Conservation (phyloP, 768 basidiomycete genomes). For the Kwoniella sp. region DNA sequence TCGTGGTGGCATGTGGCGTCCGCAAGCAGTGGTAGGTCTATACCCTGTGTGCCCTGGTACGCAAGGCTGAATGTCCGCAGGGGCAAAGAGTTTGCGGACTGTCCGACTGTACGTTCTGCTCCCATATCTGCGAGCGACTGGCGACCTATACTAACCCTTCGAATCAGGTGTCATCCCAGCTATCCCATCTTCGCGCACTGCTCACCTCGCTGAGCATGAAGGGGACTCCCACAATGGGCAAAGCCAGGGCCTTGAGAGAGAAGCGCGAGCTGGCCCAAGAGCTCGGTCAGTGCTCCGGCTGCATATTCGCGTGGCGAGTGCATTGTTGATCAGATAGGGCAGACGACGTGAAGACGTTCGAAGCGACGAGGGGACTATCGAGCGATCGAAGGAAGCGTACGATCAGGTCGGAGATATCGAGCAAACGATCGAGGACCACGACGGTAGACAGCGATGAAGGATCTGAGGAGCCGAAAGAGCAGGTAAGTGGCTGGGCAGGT, state of each 20-base stretch:
- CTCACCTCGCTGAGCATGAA: conserved; percentile 63
- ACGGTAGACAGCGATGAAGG: too few relatives aligned
- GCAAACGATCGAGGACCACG: too few relatives aligned
- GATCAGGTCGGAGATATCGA: too few relatives aligned
- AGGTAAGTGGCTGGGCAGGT: too few relatives aligned
- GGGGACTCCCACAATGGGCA: conserved; percentile 69
- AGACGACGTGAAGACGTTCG: conserved; percentile 44
- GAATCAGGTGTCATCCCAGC: conserved; percentile 34
- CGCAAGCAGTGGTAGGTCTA: conserved; percentile 41
- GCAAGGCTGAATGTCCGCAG: conserved; percentile 3
- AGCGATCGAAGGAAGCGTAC: too few relatives aligned
- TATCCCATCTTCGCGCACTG: conserved; percentile 19
- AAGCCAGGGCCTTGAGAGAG: conserved; percentile 70
- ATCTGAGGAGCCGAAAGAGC: too few relatives aligned
- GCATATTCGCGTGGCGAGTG: not conserved
- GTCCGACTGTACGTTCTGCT: conserved; percentile 23
- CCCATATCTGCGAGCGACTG: not conserved
- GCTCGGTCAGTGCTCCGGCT: conserved; percentile 57
- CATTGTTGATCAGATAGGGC: not conserved
- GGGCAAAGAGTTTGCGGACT: conserved; percentile 41
- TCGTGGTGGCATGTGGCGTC: conserved; percentile 43
- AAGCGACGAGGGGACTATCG: conserved; percentile 32
- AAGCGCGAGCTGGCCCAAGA: conserved; percentile 73
- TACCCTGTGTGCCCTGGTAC: not conserved
- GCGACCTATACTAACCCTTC: not conserved